These are phyloP conservation scores for Scheffersomyces lignosus DNA, from an alignment of 805 yeast species.

Conservation along the genomic window DNA sequence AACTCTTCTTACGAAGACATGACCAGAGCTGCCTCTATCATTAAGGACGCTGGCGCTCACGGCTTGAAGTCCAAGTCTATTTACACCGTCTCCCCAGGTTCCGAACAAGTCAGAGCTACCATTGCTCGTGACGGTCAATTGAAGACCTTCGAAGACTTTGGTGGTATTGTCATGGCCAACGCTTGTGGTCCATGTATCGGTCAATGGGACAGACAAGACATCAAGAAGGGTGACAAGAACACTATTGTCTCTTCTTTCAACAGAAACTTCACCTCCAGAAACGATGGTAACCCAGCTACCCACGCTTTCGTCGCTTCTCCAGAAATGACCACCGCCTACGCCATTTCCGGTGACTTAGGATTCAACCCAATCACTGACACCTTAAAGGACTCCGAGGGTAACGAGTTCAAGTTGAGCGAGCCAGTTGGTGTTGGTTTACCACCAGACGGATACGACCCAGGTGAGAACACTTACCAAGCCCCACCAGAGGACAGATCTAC, in stretches of 20 bases:
- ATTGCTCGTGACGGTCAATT: constrained; percentile 92
- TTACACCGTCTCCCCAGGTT: constrained; percentile 95
- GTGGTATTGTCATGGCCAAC: constrained; percentile 91
- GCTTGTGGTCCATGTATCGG: constrained; percentile 99
- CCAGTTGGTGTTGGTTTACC: constrained; percentile 94
- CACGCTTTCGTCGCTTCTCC: constrained; percentile 98
- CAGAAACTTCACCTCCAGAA: constrained; percentile 97
- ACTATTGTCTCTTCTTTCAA: constrained; percentile 96
- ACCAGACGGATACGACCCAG: constrained; percentile 82
- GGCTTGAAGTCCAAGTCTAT: constrained; percentile 88
- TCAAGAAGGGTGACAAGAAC: constrained; percentile 92
- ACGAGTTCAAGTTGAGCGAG: constrained; percentile 82
- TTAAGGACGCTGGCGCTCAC: constrained; percentile 79
- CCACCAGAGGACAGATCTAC: constrained; percentile 85
- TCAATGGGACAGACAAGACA: constrained; percentile 96
- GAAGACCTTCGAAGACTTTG: constrained; percentile 76
- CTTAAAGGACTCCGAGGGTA: constrained; percentile 84
- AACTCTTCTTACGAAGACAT: constrained; percentile 98
- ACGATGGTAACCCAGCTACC: constrained; percentile 96
- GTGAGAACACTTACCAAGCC: constrained; percentile 95
- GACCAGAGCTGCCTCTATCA: constrained; percentile 92
- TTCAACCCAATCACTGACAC: constrained; percentile 95
- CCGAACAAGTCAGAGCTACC: constrained; percentile 97
- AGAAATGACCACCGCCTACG: constrained; percentile 92
- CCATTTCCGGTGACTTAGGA: constrained; percentile 93